Conservation (phyloP, 306 rosid genomes). For the Astragalus glycyphyllos region DNA sequence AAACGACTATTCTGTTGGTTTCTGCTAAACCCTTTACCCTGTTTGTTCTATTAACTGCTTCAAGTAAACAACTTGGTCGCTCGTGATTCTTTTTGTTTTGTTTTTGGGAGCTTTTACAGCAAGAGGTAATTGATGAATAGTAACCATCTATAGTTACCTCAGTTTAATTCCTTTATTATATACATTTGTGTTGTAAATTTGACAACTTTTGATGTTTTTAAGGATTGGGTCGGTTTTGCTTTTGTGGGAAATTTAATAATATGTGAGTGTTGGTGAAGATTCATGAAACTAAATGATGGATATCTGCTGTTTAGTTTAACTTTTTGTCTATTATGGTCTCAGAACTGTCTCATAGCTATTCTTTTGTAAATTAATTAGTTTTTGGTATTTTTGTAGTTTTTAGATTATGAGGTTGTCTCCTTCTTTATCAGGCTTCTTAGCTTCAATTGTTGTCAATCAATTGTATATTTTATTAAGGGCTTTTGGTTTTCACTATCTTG, state of each 20-base stretch:
- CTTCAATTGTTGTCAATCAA: constrained; percentile 23
- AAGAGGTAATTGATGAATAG: constrained; percentile 24
- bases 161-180: constrained; percentile 3
- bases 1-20: constrained; percentile 27
- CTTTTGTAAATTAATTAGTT: constrained; percentile 53
- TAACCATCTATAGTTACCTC: constrained; percentile 41
- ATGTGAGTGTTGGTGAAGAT: constrained; percentile 63
- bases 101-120: constrained; percentile 33
- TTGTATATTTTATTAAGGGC: constrained; percentile 41
- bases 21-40: constrained; percentile 7
- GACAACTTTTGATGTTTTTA: constrained; percentile 56
- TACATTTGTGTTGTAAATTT: constrained; percentile 37
- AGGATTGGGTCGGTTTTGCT: constrained; percentile 55
- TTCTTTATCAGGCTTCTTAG: constrained; percentile 44
- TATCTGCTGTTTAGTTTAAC: constrained; percentile 46
- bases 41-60: constrained; percentile 33
- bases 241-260: constrained; percentile 49
- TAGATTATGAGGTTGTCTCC: constrained; percentile 52
- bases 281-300: constrained; percentile 54
- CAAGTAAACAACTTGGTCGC: constrained; percentile 29
- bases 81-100: constrained; percentile 15
- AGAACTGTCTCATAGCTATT: constrained; percentile 56
- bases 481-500: constrained; percentile 39
- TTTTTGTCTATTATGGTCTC: constrained; percentile 52
- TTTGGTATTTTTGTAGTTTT: constrained; percentile 54